A percentile compares a stretch with the other conserved stretches of the same genome.
Conservation (phyloP, 2,329 filamentous ascomycete genomes). For the Cytospora schulzeri region DNA sequence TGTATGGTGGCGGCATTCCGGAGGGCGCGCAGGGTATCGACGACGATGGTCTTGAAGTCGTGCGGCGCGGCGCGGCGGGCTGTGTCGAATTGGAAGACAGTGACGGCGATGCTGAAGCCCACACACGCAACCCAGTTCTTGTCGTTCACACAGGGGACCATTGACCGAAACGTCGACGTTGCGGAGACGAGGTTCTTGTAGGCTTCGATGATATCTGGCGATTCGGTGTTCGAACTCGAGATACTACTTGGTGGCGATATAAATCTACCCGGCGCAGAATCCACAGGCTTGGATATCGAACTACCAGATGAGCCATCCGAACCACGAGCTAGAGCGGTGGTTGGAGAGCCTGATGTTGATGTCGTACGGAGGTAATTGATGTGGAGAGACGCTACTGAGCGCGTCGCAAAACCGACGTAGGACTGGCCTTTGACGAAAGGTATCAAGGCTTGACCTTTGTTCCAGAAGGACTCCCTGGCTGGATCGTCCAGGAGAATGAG, state of each 20-base stretch:
- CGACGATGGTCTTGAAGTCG: constrained; percentile 2
- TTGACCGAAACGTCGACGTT: background rate
- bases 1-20: background rate
- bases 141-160: background rate
- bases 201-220: background rate
- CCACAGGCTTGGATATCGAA: too few species aligned
- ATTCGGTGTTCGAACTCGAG: background rate
- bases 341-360: background rate
- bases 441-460: too few species aligned
- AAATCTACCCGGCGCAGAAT: too few species aligned
- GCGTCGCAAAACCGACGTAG: background rate
- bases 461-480: too few species aligned
- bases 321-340: background rate
- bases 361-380: background rate
- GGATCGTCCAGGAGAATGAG: too few species aligned
- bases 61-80: background rate
- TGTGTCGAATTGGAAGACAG: constrained; percentile 2
- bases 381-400: background rate
- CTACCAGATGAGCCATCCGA: background rate
- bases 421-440: too few species aligned
- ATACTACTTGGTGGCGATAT: too few species aligned
- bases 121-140: constrained; percentile 1
- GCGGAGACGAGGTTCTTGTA: background rate
- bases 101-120: background rate
- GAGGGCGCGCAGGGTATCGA: background rate